These are phyloP conservation scores for Nectriaceae sp. DNA, from an alignment of 2,329 filamentous ascomycete species.

Conservation along the genomic window DNA sequence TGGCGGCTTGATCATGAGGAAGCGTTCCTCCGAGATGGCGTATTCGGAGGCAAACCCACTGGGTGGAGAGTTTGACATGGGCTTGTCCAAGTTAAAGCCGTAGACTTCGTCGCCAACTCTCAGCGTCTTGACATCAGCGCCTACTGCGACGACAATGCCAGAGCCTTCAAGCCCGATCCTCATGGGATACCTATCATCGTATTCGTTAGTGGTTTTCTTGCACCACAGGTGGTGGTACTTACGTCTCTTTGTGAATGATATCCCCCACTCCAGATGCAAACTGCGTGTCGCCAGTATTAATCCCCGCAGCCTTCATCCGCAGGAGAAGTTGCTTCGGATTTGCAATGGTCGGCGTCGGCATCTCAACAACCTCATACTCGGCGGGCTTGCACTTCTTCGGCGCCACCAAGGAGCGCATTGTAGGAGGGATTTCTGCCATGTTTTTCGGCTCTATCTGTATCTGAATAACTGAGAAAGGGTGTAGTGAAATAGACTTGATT, in stretches of 20 bases:
- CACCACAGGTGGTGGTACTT: slow-evolving; percentile 10
- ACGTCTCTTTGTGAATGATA: slow-evolving; percentile 31
- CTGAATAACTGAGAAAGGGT: not conserved
- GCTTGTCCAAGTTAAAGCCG: slow-evolving; percentile 39
- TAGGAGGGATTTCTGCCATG: slow-evolving; percentile 36
- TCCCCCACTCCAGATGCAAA: slow-evolving; percentile 27
- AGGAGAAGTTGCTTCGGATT: slow-evolving; percentile 46
- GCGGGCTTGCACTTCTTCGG: slow-evolving; percentile 40
- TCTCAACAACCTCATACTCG: slow-evolving; percentile 40
- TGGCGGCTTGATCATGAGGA: slow-evolving; percentile 36
- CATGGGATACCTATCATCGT: slow-evolving; percentile 19
- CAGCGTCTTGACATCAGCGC: slow-evolving; percentile 27
- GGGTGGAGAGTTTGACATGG: slow-evolving; percentile 29
- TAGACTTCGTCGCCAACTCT: slow-evolving; percentile 42
- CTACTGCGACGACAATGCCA: slow-evolving; percentile 35
- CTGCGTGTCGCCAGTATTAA: slow-evolving; percentile 39
- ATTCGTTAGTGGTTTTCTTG: not conserved
- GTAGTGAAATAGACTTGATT: not conserved
- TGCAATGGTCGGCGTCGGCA: slow-evolving; percentile 47
- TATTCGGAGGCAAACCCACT: slow-evolving; percentile 45
- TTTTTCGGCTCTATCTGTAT: not conserved
- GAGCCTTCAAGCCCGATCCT: slow-evolving; percentile 33
- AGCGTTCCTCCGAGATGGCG: slow-evolving; percentile 34
- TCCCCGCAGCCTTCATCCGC: slow-evolving; percentile 37
- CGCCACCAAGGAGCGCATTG: slow-evolving; percentile 47